phyloP scores from a whole-genome alignment of 2,329 filamentous ascomycete genomes.

The Chrysoporthe cubensis region DNA sequence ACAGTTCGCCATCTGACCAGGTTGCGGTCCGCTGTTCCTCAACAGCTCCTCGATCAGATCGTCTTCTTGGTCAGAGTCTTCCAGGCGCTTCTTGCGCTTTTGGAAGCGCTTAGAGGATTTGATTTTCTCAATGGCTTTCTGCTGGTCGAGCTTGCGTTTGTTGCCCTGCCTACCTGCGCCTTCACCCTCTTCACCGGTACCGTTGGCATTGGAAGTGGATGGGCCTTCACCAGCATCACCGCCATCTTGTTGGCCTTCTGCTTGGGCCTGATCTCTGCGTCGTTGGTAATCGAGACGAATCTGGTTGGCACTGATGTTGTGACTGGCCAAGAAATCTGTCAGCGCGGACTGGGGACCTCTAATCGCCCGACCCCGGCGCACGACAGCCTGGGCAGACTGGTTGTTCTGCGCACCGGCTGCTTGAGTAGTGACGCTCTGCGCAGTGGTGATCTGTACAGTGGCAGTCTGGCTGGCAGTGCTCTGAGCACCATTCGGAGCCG shows the following conservation, averaged over 20 bases:
- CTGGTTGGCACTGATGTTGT: slow-evolving; percentile 69
- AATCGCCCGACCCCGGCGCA: slow-evolving; percentile 22
- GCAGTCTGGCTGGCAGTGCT: not conserved
- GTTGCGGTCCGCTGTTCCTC: slow-evolving; percentile 58
- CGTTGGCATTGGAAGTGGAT: slow-evolving; percentile 24
- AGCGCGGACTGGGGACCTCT: slow-evolving; percentile 50
- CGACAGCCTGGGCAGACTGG: slow-evolving; percentile 14
- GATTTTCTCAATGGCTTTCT: slow-evolving; percentile 62
- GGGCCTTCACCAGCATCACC: slow-evolving; percentile 37
- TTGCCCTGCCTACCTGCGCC: slow-evolving; percentile 35
- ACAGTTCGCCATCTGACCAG: slow-evolving; percentile 88
- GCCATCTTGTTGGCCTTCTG: slow-evolving; percentile 32
- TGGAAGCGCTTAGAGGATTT: slow-evolving; percentile 64
- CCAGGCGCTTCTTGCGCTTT: slow-evolving; percentile 50
- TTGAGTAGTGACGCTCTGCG: slow-evolving; percentile 4
- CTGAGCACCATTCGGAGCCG: not conserved
- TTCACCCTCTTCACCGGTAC: slow-evolving; percentile 34
- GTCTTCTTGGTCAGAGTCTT: slow-evolving; percentile 51
- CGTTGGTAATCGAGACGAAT: slow-evolving; percentile 56
- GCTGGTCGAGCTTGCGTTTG: slow-evolving; percentile 58
- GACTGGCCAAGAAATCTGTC: slow-evolving; percentile 61
- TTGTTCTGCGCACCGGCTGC: slow-evolving; percentile 6
- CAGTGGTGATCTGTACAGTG: not conserved
- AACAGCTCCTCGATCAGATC: slow-evolving; percentile 55
- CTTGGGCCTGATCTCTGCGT: slow-evolving; percentile 47